Percentiles rank a stretch among this genome's conserved stretches.
These are phyloP conservation scores for Mrakia blollopis DNA, from an alignment of 768 basidiomycete genomes.

Conservation along the genomic window DNA sequence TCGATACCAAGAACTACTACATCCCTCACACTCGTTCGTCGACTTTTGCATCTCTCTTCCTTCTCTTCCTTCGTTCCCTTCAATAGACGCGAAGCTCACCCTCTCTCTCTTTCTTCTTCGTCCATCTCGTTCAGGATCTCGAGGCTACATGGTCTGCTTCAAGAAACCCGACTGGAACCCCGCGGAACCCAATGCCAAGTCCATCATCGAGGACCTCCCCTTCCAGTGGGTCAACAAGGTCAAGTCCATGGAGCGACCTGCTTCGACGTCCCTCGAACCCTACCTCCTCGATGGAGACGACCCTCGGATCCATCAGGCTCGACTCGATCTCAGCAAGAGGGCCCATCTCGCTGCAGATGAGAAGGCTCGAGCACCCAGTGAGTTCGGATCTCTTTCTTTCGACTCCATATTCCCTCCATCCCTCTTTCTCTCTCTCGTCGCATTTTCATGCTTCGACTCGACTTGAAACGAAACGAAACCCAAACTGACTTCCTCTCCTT, in stretches of 20 bases:
- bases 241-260: conserved; percentile 65
- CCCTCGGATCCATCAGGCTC: conserved; percentile 80
- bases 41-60: neutral
- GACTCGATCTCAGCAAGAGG: conserved; percentile 61
- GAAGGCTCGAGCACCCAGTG: conserved; percentile 15
- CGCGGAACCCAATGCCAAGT: conserved; percentile 48
- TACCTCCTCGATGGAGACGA: conserved; percentile 89
- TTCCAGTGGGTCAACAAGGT: conserved; percentile 60
- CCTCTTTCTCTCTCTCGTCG: no score
- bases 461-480: no score
- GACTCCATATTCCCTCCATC: no score
- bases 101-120: neutral
- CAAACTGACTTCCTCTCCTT: no score
- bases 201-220: conserved; percentile 53
- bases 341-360: neutral
- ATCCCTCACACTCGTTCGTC: conserved; percentile 77
- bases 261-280: conserved; percentile 82
- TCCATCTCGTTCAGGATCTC: conserved; percentile 48
- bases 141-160: conserved; percentile 50
- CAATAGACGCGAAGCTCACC: no score
- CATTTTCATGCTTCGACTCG: no score
- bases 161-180: conserved; percentile 33
- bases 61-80: neutral
- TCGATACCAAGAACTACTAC: conserved; percentile 66
- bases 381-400: neutral